phyloP scores from a whole-genome alignment of 208 protist species.

The Leishmania martiniquensis region DNA sequence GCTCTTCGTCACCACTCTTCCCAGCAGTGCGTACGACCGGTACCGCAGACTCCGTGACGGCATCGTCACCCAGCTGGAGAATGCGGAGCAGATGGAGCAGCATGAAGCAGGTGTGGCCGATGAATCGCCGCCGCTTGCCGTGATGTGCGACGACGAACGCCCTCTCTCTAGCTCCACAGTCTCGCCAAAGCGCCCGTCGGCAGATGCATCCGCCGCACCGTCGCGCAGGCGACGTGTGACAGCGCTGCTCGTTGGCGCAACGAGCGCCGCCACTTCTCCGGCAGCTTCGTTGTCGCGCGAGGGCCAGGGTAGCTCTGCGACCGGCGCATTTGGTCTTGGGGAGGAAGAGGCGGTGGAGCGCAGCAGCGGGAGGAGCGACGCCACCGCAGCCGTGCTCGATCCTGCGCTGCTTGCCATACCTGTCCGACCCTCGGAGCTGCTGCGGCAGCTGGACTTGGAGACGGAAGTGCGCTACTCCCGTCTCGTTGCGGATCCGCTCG shows the following conservation, averaged over 20 bases:
- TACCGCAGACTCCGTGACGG: conserved; percentile 21
- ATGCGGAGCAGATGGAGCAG: conserved; percentile 15
- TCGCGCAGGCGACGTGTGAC: conserved; percentile 14
- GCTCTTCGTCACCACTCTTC: conserved; percentile 29
- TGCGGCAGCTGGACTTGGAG: conserved; percentile 26
- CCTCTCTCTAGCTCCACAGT: background rate
- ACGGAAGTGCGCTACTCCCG: conserved; percentile 34
- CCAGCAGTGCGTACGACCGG: conserved; percentile 21
- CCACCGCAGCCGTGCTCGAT: background rate
- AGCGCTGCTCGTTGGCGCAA: conserved; percentile 16
- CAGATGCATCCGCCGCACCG: background rate
- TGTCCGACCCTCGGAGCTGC: conserved; percentile 27
- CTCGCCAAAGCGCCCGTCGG: background rate
- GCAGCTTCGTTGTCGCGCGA: background rate
- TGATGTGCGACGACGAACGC: background rate
- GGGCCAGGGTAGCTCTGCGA: background rate
- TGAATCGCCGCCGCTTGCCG: background rate
- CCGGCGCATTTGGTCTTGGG: background rate
- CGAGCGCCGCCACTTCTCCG: background rate
- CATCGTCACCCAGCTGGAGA: conserved; percentile 21
- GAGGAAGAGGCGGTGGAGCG: background rate
- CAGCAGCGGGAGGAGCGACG: background rate
- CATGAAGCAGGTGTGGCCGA: background rate
- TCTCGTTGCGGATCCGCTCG: conserved; percentile 18
- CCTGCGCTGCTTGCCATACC: conserved; percentile 5